phyloP scores from a whole-genome alignment of 169 alveolate species.

The Plasmodium vivax region DNA sequence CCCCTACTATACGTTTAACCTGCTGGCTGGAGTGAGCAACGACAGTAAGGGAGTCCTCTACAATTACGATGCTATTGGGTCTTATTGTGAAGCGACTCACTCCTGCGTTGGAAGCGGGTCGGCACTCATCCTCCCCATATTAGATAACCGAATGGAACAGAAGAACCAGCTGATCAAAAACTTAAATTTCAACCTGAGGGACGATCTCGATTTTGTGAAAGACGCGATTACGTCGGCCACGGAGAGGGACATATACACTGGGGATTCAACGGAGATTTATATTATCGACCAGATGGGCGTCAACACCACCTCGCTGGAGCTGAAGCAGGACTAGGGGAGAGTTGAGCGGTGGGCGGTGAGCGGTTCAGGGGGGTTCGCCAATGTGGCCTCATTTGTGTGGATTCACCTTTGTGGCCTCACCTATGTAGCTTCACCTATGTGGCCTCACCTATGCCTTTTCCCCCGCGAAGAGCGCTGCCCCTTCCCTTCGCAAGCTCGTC shows the following conservation, averaged over 20 bases:
- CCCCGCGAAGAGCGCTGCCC: neutral
- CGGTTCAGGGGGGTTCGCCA: neutral
- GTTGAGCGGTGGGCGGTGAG: neutral
- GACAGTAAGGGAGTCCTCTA: slow-evolving; percentile 86
- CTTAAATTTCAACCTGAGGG: slow-evolving; percentile 72
- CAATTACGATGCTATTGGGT: slow-evolving; percentile 95
- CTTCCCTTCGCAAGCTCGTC: neutral
- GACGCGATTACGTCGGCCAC: slow-evolving; percentile 93
- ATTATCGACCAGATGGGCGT: slow-evolving; percentile 80
- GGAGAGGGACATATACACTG: slow-evolving; percentile 95
- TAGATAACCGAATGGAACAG: slow-evolving; percentile 87
- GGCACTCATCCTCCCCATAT: slow-evolving; percentile 89
- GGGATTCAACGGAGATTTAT: slow-evolving; percentile 88
- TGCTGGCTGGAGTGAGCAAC: slow-evolving; percentile 90
- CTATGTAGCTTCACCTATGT: neutral
- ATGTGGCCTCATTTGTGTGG: neutral
- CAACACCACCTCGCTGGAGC: slow-evolving; percentile 35
- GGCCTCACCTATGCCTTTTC: neutral
- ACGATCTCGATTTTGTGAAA: slow-evolving; percentile 89
- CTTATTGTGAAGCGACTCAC: slow-evolving; percentile 88
- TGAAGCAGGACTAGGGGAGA: slow-evolving; percentile 70
- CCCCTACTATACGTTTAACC: slow-evolving; percentile 94
- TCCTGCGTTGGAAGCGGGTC: slow-evolving; percentile 94
- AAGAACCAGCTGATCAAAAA: slow-evolving; percentile 84
- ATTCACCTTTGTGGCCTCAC: too few relatives aligned